Percentiles rank a stretch among this genome's conserved stretches.
Evolutionary conservation across 2,329 filamentous ascomycete species (phyloP).

Genomic region (Cryphonectria nitschkei): DNA sequence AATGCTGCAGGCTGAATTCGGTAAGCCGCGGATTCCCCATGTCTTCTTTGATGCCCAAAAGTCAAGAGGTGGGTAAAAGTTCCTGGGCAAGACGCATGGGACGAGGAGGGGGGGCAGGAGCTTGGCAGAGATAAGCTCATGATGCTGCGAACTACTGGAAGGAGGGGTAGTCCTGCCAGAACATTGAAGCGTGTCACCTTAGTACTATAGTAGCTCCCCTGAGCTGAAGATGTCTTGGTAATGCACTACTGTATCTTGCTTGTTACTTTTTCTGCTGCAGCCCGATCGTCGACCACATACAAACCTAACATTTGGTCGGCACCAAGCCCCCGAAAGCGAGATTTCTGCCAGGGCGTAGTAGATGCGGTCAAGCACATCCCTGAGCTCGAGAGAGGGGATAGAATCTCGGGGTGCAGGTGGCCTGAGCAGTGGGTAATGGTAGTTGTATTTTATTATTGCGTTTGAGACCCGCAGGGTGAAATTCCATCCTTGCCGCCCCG

Average conservation of each 20-base stretch:
- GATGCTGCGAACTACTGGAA: background rate
- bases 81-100: background rate
- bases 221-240: background rate
- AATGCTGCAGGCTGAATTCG: background rate
- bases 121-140: background rate
- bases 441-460: background rate
- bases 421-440: background rate
- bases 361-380: background rate
- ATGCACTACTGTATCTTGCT: background rate
- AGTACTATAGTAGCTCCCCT: background rate
- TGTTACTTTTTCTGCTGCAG: too few relatives aligned
- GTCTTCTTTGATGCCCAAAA: background rate
- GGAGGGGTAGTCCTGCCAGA: background rate
- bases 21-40: constrained; percentile 4
- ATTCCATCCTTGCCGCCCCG: constrained; percentile 2
- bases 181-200: background rate
- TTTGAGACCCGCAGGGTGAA: background rate
- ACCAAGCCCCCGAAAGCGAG: background rate
- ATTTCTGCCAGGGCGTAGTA: background rate
- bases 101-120: background rate
- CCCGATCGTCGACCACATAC: too few relatives aligned
- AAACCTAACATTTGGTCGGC: too few relatives aligned
- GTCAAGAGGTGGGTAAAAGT: background rate
- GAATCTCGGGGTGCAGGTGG: background rate
- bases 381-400: background rate